phyloP scores from a whole-genome alignment of 805 yeast genomes.

The Kodamaea nitidulidarum region DNA sequence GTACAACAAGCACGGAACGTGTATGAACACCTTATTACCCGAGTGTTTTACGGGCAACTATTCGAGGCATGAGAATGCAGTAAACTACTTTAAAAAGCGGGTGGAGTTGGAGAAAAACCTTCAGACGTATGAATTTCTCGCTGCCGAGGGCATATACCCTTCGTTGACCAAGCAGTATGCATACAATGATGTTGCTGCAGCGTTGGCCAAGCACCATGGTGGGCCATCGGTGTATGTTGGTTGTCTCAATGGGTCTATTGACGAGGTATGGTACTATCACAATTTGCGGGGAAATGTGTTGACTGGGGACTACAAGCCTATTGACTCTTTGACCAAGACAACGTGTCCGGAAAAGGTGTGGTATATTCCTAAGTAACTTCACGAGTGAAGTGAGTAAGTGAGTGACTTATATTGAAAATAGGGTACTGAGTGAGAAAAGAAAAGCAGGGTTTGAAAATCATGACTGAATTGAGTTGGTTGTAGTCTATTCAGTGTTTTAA shows the following conservation, averaged over 20 bases:
- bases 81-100: slow-evolving; percentile 26
- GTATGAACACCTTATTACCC: slow-evolving; percentile 37
- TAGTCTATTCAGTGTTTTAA: too few relatives aligned
- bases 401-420: too few relatives aligned
- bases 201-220: slow-evolving; percentile 28
- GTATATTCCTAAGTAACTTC: slow-evolving; percentile 13
- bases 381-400: too few relatives aligned
- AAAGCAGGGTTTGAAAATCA: too few relatives aligned
- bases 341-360: slow-evolving; percentile 61
- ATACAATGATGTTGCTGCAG: slow-evolving; percentile 26
- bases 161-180: slow-evolving; percentile 30
- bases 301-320: slow-evolving; percentile 49
- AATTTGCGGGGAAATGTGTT: slow-evolving; percentile 68
- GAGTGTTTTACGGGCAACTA: slow-evolving; percentile 30
- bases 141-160: slow-evolving; percentile 34
- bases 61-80: slow-evolving; percentile 29
- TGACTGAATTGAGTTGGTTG: too few relatives aligned
- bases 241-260: slow-evolving; percentile 37
- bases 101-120: slow-evolving; percentile 26
- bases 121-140: slow-evolving; percentile 35
- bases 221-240: slow-evolving; percentile 34
- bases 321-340: slow-evolving; percentile 53
- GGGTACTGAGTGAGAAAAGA: too few relatives aligned
- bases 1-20: slow-evolving; percentile 43
- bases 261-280: slow-evolving; percentile 80